These are phyloP conservation scores for Smallanthus sonchifolius DNA, from an alignment of 129 eudicot species.

Conservation along the genomic window DNA sequence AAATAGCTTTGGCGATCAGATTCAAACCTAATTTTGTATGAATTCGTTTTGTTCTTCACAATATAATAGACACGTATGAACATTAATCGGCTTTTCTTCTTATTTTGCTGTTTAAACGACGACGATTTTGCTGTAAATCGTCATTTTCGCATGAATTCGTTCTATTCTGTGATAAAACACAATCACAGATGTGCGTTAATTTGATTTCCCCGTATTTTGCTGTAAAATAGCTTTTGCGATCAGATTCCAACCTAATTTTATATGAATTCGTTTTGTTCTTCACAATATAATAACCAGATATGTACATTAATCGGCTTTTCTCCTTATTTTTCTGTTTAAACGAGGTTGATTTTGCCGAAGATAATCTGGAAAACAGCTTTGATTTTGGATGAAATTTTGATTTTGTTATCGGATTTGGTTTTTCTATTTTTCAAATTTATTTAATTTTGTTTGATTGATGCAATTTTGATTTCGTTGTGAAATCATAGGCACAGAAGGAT, in stretches of 20 bases:
- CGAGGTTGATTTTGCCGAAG: neutral
- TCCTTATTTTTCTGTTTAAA: neutral
- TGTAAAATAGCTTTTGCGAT: neutral
- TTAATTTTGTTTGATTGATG: neutral
- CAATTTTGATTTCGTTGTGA: neutral
- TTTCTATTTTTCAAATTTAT: neutral
- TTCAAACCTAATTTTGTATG: too few relatives aligned
- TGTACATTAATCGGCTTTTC: neutral
- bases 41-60: neutral
- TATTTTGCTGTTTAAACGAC: neutral
- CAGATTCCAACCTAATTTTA: too few relatives aligned
- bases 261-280: neutral
- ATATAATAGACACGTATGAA: neutral
- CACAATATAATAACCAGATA: neutral
- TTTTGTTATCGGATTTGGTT: conserved; percentile 11
- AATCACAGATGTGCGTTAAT: neutral
- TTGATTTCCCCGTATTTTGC: neutral
- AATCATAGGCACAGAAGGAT: conserved; percentile 43
- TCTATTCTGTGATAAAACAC: neutral
- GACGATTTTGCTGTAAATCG: neutral
- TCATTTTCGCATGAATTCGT: neutral
- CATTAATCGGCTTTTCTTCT: neutral
- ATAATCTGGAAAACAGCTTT: neutral
- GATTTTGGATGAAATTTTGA: neutral
- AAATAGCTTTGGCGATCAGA: neutral